These are phyloP conservation scores for Pseudogymnoascus pannorum DNA, from an alignment of 2,329 filamentous ascomycete species.

Conservation along the genomic window DNA sequence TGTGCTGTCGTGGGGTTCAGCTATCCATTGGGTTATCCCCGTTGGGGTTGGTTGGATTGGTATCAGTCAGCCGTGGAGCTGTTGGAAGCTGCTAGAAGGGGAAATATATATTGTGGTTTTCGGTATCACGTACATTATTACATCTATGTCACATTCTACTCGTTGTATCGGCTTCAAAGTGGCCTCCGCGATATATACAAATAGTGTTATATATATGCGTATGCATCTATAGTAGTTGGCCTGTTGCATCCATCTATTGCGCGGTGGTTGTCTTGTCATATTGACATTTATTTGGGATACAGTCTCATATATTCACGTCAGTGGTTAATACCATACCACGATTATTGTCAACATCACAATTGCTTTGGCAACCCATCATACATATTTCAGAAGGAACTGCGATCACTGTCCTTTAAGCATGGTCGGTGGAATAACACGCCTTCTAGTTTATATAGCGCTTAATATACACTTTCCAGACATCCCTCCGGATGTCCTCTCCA, in stretches of 20 bases:
- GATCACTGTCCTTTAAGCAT: not conserved
- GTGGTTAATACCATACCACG: too few species aligned
- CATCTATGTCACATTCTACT: not conserved
- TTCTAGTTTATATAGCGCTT: conserved; percentile 5
- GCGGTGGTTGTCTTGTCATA: too few species aligned
- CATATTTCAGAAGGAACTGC: not conserved
- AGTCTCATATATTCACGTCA: not conserved
- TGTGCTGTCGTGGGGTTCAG: conserved; percentile 1
- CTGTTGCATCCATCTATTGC: too few species aligned
- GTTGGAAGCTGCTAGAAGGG: not conserved
- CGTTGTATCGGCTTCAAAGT: not conserved
- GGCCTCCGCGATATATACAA: not conserved
- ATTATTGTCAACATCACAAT: not conserved
- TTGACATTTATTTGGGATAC: not conserved
- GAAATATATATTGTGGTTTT: not conserved
- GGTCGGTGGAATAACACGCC: not conserved
- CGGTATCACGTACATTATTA: not conserved
- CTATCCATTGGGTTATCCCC: not conserved
- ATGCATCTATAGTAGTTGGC: too few species aligned
- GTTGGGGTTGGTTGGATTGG: not conserved
- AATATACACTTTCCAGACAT: not conserved
- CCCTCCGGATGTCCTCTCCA: not conserved
- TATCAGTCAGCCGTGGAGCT: not conserved
- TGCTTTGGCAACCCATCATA: not conserved
- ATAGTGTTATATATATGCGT: not conserved